Evolutionary conservation across 495 filamentous ascomycete species (phyloP), one percentile per base, ranked within the genome.

Genomic region (Penicillium herquei): DNA sequence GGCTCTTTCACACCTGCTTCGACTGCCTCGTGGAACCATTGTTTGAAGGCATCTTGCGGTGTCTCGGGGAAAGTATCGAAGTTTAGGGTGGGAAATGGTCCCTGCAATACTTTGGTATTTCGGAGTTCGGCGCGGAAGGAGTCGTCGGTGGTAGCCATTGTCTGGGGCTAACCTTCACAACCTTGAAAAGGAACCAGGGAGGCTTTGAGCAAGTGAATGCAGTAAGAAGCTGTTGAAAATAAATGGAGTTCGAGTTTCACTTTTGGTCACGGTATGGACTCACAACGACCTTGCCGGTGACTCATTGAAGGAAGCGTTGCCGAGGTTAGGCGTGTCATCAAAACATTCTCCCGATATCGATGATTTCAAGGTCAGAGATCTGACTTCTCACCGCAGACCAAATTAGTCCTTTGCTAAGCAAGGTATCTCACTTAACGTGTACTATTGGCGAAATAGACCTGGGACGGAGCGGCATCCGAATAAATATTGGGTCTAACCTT

Each of bases 1-100:
- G 60, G 60, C 17, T 63, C 60, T 0, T 34, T 33, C 3, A 59
- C 53, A n/a, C 33, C 33, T 7, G 44, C 35, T 7, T 17, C 17
- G 3, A 59, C 48, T 1, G 60, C 60, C 17, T 57, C 49, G 40
- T 54, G 48, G 21, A 59, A 52, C 60, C 60, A 63, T n/a, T 7
- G 13, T 26, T 54, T 44, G 55, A 63, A 63, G 37, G 56, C 46
- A 9, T 45, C 21, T 5, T 63, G 60, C 0, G 60, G 60, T 16
- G 45, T 54, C 13, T 11, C n/a, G 39, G 60, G 56, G 34, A 59
- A 52, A 0, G 31, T 35, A 43, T 52, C 47, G 41, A 57, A 52
- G 8, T 45, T 39, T 6, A 55, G 21, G 2, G 30, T 12, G n/a
- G 41, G 45, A 34, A 58, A 62, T 16, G 59, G 59, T 17, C 59